These are phyloP conservation scores for Ceratobasidium sp. DNA, from an alignment of 1,284 basidiomycete species.

Conservation along the genomic window DNA sequence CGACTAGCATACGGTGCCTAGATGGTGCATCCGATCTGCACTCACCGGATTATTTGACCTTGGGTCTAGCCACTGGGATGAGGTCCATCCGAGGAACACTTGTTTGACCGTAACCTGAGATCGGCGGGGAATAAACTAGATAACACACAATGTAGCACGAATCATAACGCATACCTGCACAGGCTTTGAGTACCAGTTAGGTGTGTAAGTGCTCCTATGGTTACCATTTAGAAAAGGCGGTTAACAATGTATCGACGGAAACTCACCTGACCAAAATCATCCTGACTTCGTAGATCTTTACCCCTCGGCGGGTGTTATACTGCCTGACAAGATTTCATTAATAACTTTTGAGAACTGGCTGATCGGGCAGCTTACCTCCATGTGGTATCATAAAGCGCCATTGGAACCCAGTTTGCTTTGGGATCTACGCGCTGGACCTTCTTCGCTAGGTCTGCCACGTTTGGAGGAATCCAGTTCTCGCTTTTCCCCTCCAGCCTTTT, in stretches of 20 bases:
- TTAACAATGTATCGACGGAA: neutral
- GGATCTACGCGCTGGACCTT: conserved; percentile 2
- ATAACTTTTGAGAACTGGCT: neutral
- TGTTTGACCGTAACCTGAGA: conserved; percentile 1
- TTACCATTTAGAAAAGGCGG: neutral
- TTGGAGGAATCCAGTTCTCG: conserved; percentile 7
- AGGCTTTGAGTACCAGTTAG: conserved; percentile 38
- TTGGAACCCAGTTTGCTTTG: conserved; percentile 3
- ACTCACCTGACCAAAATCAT: conserved; percentile 23
- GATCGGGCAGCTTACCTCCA: conserved; percentile 9
- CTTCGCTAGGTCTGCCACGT: conserved; percentile 16
- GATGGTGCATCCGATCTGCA: too few relatives aligned
- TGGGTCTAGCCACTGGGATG: neutral
- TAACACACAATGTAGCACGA: neutral
- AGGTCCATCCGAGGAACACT: neutral
- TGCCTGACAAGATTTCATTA: neutral
- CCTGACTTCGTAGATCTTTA: neutral
- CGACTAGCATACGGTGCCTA: neutral
- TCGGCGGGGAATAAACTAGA: neutral
- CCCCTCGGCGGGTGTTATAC: neutral
- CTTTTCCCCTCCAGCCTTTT: conserved; percentile 1
- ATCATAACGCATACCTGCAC: neutral
- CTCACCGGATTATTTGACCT: neutral
- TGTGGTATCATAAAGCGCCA: conserved; percentile 5
- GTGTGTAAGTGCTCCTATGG: conserved; percentile 11